Evolutionary conservation across 306 rosid genomes (phyloP), one percentile per base, ranked within the genome.

Genomic region (Quercus bicolor): DNA sequence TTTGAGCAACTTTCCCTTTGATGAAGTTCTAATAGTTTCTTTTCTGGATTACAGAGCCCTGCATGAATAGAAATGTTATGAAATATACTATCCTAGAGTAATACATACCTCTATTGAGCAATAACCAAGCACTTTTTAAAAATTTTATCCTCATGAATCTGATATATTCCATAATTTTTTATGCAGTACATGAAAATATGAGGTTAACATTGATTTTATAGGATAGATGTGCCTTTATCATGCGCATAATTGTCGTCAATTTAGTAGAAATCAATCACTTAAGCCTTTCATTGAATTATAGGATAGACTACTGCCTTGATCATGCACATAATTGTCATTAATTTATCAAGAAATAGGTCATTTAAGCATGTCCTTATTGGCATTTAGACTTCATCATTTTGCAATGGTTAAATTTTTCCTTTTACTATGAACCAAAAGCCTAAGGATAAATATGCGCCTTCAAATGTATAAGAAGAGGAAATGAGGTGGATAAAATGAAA

Each of bases 1-100:
- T 82, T 84, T 64, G 86, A 74, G 82, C 98, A 95, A 88, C 87
- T 90, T 43, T 92, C 95, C 74, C 53, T 81, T 82, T 84, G 78
- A 87, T 95, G 98, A 55, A 95, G 97, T 87, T 95, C 98, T 88
- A 95, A 62, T 84, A 95, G 79, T 84, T 77, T 90, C 82, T 81
- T 78, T 85, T 95, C 98, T 8, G 98, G 97, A 70, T 91, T 80
- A 83, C 98, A 95, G 48, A 95, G 96, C 78, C 98, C 98, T 95
- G 89, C 74, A 70, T 18, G 52, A 72, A 82, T 24, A 78, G 75
- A 66, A 74, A 56, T 40, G 72, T 6, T 71, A 13, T 60, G 64
- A 80, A 72, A 60, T 33, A 78, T 2, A 15, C 23, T 19, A 57
- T 78, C 26, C 72, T 4, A 1, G 13, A 31, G 18, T 64, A 59